Evolutionary conservation across 116 monocot genomes (phyloP).

Genomic region (Dioscorea cayenensis): DNA sequence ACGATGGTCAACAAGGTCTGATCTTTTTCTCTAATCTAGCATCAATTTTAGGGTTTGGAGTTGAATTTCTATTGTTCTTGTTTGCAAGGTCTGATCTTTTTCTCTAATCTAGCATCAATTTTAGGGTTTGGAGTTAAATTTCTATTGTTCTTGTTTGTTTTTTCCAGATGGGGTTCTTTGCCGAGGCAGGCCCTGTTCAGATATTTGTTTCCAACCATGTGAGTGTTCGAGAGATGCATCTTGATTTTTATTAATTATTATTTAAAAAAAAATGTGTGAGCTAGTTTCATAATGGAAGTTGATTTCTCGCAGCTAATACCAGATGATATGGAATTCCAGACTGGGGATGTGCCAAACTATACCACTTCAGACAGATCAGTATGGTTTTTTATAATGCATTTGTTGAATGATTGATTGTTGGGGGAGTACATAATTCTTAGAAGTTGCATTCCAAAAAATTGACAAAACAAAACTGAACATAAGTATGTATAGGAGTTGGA

Average conservation of each 20-base stretch:
- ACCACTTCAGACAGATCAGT: slow-evolving; percentile 96
- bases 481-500: too few relatives aligned
- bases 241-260: background rate
- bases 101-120: background rate
- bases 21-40: background rate
- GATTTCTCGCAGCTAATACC: slow-evolving; percentile 57
- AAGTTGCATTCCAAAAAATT: too few relatives aligned
- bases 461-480: too few relatives aligned
- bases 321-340: slow-evolving; percentile 97
- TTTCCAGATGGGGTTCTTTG: slow-evolving; percentile 95
- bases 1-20: slow-evolving; percentile 94
- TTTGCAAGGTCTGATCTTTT: slow-evolving; percentile 44
- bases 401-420: background rate
- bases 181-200: slow-evolving; percentile 93
- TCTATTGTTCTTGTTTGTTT: background rate
- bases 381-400: slow-evolving; percentile 1
- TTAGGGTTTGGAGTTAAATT: background rate
- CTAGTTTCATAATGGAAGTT: background rate
- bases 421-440: too few relatives aligned
- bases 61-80: background rate
- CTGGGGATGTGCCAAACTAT: slow-evolving; percentile 83
- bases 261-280: background rate
- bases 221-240: slow-evolving; percentile 12
- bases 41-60: background rate
- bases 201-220: slow-evolving; percentile 97